These are phyloP conservation scores for Ogataea saltuana DNA, from an alignment of 805 yeast genomes.

Conservation along the genomic window DNA sequence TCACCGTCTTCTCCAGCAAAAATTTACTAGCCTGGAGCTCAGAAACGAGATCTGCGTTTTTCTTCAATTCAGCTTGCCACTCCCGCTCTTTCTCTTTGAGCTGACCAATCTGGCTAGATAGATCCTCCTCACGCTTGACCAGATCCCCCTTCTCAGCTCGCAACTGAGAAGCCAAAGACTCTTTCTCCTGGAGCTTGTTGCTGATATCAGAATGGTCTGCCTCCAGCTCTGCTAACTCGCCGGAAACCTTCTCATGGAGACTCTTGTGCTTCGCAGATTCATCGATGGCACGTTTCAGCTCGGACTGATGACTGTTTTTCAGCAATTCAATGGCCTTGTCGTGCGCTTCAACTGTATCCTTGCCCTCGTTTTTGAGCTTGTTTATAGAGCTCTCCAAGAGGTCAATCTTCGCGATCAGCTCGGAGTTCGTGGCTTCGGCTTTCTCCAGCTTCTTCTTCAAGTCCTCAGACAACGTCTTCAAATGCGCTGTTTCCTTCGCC, in stretches of 20 bases:
- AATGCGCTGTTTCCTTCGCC: constrained; percentile 22
- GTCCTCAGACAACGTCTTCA: constrained; percentile 32
- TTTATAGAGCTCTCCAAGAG: too few species aligned
- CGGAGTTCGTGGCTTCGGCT: not conserved
- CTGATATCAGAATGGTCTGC: not conserved
- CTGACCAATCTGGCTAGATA: not conserved
- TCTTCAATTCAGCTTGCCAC: not conserved
- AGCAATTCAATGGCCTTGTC: constrained; percentile 2
- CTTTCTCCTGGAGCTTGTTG: not conserved
- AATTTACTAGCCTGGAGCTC: constrained; percentile 3
- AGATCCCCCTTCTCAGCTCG: not conserved
- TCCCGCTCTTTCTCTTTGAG: not conserved
- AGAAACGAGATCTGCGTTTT: not conserved
- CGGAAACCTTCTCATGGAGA: constrained; percentile 6
- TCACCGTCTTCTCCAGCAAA: not conserved
- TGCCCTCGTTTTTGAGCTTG: too few species aligned
- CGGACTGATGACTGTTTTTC: constrained; percentile 1
- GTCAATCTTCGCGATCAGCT: too few species aligned
- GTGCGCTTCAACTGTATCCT: constrained; percentile 2
- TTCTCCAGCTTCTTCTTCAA: not conserved
- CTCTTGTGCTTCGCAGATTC: constrained; percentile 18
- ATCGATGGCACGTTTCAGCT: constrained; percentile 36
- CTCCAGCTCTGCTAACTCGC: constrained; percentile 4
- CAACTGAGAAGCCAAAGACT: not conserved
- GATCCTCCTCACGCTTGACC: not conserved